Conservation (phyloP, 306 rosid genomes). For the Neltuma alba region DNA sequence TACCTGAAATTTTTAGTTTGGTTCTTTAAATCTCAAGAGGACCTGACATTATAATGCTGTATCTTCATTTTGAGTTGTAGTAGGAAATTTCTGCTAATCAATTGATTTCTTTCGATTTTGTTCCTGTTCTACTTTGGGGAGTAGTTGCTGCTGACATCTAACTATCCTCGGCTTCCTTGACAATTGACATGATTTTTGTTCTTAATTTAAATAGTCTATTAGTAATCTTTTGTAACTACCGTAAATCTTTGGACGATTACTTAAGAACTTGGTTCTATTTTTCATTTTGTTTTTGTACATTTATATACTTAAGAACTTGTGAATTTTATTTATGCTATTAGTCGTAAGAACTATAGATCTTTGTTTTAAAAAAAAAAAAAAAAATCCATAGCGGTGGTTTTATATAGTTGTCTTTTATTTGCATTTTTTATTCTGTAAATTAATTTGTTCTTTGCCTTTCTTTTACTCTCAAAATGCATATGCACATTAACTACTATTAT, state of each 20-base stretch:
- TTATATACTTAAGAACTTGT: not conserved
- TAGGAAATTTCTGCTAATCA: not conserved
- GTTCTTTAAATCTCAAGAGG: not conserved
- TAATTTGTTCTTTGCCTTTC: not conserved
- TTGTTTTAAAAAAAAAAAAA: too few species aligned
- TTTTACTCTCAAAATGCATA: not conserved
- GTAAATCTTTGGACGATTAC: not conserved
- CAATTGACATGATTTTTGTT: slow-evolving; percentile 5
- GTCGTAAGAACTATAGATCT: not conserved
- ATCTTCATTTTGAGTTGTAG: not conserved
- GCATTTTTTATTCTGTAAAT: not conserved
- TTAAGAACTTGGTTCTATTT: not conserved
- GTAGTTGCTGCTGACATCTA: not conserved
- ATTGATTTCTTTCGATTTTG: not conserved
- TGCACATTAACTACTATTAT: not conserved
- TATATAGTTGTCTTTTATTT: not conserved
- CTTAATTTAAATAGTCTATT: not conserved
- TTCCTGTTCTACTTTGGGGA: not conserved
- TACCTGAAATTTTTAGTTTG: not conserved
- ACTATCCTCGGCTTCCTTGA: not conserved
- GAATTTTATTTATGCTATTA: not conserved
- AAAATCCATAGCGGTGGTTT: not conserved
- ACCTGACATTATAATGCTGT: not conserved
- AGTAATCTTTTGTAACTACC: not conserved
- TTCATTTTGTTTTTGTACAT: not conserved